phyloP scores from a whole-genome alignment of 306 rosid genomes.

The Fragaria ananassa region DNA sequence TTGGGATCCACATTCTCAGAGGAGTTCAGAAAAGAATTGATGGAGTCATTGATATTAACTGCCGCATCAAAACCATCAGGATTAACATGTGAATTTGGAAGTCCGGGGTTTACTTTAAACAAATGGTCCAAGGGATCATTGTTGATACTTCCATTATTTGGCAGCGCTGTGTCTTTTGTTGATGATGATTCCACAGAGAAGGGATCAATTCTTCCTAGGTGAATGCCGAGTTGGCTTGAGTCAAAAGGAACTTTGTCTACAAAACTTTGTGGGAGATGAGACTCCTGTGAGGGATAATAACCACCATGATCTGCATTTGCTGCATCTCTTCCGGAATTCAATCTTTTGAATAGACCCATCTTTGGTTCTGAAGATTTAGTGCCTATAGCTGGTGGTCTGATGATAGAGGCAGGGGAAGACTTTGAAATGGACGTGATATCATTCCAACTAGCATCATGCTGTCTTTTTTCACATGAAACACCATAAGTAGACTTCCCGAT shows the following conservation, averaged over 20 bases:
- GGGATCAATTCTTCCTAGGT: conserved; percentile 47
- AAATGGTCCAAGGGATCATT: conserved; percentile 33
- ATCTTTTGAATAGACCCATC: conserved; percentile 26
- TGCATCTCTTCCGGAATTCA: conserved; percentile 29
- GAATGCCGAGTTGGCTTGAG: conserved; percentile 37
- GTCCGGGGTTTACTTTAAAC: conserved; percentile 38
- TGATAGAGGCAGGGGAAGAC: conserved; percentile 21
- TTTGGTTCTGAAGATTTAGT: conserved; percentile 36
- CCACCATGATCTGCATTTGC: conserved; percentile 32
- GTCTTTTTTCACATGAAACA: conserved; percentile 37
- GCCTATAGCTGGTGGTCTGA: conserved; percentile 31
- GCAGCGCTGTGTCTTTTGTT: conserved; percentile 37
- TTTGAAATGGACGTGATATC: conserved; percentile 23
- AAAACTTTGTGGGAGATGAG: conserved; percentile 26
- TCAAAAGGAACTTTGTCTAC: conserved; percentile 34
- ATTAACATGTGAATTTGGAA: conserved; percentile 33
- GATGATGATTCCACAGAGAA: conserved; percentile 21
- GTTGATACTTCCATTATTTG: conserved; percentile 29
- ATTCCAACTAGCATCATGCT: conserved; percentile 27
- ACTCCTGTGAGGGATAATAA: conserved; percentile 34
- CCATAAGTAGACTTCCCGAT: conserved; percentile 30
- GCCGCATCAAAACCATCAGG: conserved; percentile 41
- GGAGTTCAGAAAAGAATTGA: conserved; percentile 46
- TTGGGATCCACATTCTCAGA: conserved; percentile 55
- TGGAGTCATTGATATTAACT: conserved; percentile 34